These are phyloP conservation scores for Globisporangium viniferum DNA, from an alignment of 352 stramenopile genomes.

Conservation along the genomic window DNA sequence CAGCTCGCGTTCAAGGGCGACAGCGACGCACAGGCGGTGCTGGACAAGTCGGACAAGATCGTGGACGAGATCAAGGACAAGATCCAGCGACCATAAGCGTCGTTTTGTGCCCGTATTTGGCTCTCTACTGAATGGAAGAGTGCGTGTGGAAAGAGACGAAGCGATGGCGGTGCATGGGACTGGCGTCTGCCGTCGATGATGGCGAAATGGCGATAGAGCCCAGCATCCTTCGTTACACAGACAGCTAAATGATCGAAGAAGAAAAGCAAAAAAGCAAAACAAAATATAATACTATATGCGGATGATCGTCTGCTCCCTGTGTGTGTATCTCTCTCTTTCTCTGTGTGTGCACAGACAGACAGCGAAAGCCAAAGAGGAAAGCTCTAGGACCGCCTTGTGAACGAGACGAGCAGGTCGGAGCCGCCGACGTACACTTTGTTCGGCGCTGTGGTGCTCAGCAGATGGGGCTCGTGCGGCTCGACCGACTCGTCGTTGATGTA, in stretches of 20 bases:
- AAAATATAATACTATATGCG: constrained; percentile 47
- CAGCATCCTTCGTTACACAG: background rate
- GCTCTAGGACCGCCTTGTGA: constrained; percentile 38
- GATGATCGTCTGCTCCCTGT: background rate
- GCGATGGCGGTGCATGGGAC: background rate
- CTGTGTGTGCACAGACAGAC: background rate
- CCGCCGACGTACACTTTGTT: constrained; percentile 52
- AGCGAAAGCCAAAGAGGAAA: background rate
- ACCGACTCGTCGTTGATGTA: constrained; percentile 55
- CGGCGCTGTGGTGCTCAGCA: constrained; percentile 38
- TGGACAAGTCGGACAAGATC: constrained; percentile 78
- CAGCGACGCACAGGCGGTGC: constrained; percentile 50
- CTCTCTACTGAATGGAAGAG: background rate
- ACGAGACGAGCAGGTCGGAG: constrained; percentile 49
- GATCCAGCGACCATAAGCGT: constrained; percentile 28
- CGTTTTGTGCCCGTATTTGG: background rate
- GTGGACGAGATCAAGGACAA: constrained; percentile 71
- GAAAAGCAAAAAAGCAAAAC: constrained; percentile 13
- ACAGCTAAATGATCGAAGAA: constrained; percentile 6
- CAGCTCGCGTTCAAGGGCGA: constrained; percentile 79
- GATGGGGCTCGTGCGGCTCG: constrained; percentile 43
- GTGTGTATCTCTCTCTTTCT: background rate
- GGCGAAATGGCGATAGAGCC: background rate
- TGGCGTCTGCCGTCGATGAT: background rate
- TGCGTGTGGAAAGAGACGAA: background rate